A percentile compares a stretch with the other conserved stretches of the same genome.
These are phyloP conservation scores for Glycine tomentella DNA, from an alignment of 306 rosid species.

Conservation along the genomic window DNA sequence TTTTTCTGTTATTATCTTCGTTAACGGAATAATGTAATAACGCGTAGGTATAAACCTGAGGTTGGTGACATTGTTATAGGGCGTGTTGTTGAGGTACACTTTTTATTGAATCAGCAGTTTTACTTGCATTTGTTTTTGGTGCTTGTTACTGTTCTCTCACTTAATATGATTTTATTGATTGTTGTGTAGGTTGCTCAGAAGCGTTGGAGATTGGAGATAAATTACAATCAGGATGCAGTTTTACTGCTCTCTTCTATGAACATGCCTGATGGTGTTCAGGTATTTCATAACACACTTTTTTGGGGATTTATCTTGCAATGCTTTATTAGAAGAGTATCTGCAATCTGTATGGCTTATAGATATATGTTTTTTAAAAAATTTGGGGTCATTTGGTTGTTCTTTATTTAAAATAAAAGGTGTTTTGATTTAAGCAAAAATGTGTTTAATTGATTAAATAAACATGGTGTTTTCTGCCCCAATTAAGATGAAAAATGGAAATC, in stretches of 20 bases:
- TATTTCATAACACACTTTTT: constrained; percentile 37
- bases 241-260: constrained; percentile 97
- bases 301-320: neutral
- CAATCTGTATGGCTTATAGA: neutral
- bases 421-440: neutral
- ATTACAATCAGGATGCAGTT: constrained; percentile 81
- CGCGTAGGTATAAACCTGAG: constrained; percentile 86
- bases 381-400: neutral
- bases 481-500: neutral
- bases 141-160: neutral
- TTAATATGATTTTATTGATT: neutral
- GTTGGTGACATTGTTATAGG: constrained; percentile 91
- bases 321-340: neutral
- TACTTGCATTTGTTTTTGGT: neutral
- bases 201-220: constrained; percentile 91
- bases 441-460: neutral
- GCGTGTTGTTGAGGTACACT: constrained; percentile 78
- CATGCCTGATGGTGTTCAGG: constrained; percentile 96
- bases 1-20: neutral
- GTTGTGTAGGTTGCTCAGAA: constrained; percentile 78
- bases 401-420: neutral
- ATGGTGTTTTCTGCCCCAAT: neutral
- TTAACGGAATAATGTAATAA: constrained; percentile 25
- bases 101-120: neutral
- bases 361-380: neutral